Base-by-base conservation (phyloP, 495 filamentous ascomycete genomes). In the Lophiostoma macrostomum region DNA sequence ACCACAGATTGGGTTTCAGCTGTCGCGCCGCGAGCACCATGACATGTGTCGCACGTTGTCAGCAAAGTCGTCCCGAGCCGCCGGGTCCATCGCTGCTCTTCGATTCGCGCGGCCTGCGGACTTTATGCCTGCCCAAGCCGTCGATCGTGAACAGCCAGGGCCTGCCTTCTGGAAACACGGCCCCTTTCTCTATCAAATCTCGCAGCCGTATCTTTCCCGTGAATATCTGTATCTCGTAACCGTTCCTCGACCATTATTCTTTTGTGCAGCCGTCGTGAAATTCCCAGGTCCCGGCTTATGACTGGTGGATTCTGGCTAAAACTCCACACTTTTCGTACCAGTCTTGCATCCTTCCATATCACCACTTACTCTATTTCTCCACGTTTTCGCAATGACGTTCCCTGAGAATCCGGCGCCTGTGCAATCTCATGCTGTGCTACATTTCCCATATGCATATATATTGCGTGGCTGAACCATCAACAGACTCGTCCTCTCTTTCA, bases 31-130 rank as follows among this genome's bases (percentile, higher is more conserved):
- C 28, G 7, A 20, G 42, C 27, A 18, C 42, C 22, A 42, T 42
- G 38, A 42, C 37, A 24, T 32, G 14, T 18, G 20, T 22, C 20
- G 22, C 49, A 43, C 49, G 37, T 43, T 52, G 49, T 43, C 49
- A 23, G 49, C 49, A 16, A 7, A 28, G 16, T 35, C 49, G n/a
- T 27, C 38, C 49, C 49, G 27, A 13, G n/a, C 28, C 38, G 14
- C 29, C 30, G 49, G 49, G 49, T 31, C 48, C 34, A 19, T 16
- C 7, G 11, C 24, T 24, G n/a, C 22, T 3, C 34, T 16, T n/a
- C 30, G 23, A 50, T 40, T 50, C 18, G 47, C 7, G 8, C 29
- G 12, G 5, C 6, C 13, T 22, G 6, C 31, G 44, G 44, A n/a
- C 44, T 6, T 28, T 8, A 19, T 42, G 7, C 19, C 22, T 42